Evolutionary conservation across 805 yeast genomes (phyloP).

Genomic region (Saccharomycopsis malanga): DNA sequence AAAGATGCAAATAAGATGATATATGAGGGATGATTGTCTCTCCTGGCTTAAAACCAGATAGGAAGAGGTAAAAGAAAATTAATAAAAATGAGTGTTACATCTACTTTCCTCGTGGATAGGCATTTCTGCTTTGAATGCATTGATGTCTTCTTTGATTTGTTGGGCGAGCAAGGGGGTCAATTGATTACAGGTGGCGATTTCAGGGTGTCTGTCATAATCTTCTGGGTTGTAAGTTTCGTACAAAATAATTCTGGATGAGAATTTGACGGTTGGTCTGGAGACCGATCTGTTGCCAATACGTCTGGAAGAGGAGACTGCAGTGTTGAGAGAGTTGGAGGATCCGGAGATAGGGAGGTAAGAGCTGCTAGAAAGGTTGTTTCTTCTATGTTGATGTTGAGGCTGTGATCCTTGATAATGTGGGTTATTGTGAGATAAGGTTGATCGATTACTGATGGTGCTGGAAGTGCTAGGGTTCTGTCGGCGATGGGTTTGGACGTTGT

Average conservation of each 20-base stretch:
- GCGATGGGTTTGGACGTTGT: not conserved
- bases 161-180: constrained; percentile 83
- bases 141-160: constrained; percentile 77
- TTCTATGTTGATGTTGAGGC: constrained; percentile 7
- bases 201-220: constrained; percentile 92
- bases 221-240: constrained; percentile 78
- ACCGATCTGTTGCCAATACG: not conserved
- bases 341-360: constrained; percentile 9
- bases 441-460: constrained; percentile 4
- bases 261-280: constrained; percentile 37
- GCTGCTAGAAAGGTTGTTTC: constrained; percentile 3
- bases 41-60: not conserved
- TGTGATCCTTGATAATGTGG: not conserved
- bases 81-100: constrained; percentile 80
- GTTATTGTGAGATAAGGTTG: not conserved
- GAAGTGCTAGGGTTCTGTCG: not conserved
- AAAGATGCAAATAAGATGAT: no score
- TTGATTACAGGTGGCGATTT: constrained; percentile 85
- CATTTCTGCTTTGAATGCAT: constrained; percentile 74
- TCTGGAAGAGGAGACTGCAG: not conserved
- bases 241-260: constrained; percentile 75
- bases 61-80: constrained; percentile 19
- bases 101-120: constrained; percentile 71
- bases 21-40: no score
- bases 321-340: constrained; percentile 6